A percentile compares a stretch with the other conserved stretches of the same genome.
These are phyloP conservation scores for Picochlorum sp. DNA, from an alignment of 139 green algal genomes.

Conservation along the genomic window DNA sequence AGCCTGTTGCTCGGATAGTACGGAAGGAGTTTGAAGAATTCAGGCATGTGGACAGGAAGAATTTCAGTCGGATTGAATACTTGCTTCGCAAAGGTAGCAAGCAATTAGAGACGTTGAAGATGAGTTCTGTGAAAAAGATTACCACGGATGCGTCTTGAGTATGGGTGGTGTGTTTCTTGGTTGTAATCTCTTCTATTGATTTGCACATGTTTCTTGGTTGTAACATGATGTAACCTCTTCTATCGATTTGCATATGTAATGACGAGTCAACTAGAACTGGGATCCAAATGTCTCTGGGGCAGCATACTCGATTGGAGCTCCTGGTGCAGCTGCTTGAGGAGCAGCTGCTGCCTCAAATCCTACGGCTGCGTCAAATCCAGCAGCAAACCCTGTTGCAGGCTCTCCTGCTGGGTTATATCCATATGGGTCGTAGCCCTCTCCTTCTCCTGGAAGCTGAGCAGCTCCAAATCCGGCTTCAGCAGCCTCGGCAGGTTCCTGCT, in stretches of 20 bases:
- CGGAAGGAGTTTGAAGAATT: slow-evolving; percentile 19
- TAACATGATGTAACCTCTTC: no score
- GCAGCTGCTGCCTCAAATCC: slow-evolving; percentile 52
- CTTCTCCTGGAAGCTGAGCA: slow-evolving; percentile 14
- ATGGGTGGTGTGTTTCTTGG: no score
- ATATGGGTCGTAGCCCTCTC: slow-evolving; percentile 32
- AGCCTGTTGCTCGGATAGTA: background rate
- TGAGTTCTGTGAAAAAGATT: slow-evolving; percentile 6
- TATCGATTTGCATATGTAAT: no score
- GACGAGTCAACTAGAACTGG: slow-evolving; percentile 1
- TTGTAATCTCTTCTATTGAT: no score
- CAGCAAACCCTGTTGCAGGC: slow-evolving; percentile 18
- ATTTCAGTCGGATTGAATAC: slow-evolving; percentile 26
- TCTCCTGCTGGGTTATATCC: slow-evolving; percentile 22
- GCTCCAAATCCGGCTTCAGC: slow-evolving; percentile 11
- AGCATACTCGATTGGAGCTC: slow-evolving; percentile 9
- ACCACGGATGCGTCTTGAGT: background rate
- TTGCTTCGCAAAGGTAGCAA: slow-evolving; percentile 16
- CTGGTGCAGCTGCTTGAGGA: slow-evolving; percentile 10
- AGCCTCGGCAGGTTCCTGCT: slow-evolving; percentile 21
- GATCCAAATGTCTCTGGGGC: background rate
- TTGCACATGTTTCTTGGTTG: no score
- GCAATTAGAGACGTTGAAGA: slow-evolving; percentile 23
- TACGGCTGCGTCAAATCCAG: slow-evolving; percentile 37
- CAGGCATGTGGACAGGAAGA: slow-evolving; percentile 6